Evolutionary conservation across 2,329 filamentous ascomycete genomes (phyloP), one percentile per base, ranked within the genome.

Genomic region (Furcasterigmium furcatum): DNA sequence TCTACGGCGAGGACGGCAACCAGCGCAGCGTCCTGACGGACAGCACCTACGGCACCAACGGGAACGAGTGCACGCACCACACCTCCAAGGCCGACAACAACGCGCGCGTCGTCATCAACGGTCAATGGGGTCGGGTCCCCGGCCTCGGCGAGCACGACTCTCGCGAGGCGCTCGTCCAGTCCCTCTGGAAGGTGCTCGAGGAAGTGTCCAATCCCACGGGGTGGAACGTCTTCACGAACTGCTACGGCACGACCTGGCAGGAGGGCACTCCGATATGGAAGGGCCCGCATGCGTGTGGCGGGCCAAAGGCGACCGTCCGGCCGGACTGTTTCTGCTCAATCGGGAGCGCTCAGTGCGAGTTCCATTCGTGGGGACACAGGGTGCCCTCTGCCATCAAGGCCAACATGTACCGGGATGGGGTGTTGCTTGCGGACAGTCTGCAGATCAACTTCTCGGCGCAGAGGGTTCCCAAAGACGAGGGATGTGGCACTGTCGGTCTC

Each of bases 1-100:
- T 52, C 12, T 53, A 53, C 45, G 47, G 32, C 18, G 43, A 46
- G 20, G 4, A 46, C 2, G 51, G 51, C 43, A 53, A 53, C 38
- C 39, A 38, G 18, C 49, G 49, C 14, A 32, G 46, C 25, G 45
- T 49, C 29, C 47, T 47, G 44, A 46, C 40, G 10, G 51, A 53
- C 34, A 27, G 39, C 30, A 40, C 44, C 14, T 40, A 38, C 30
- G 38, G 41, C 14, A 21, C 49, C 29, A 29, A 46, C 27, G 44
- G 39, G 10, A 52, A 50, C 46, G 24, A 39, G 4, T 53, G 51
- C 38, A 51, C 50, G 18, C 18, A 16, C n/a, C 18, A 18, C n/a
- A 18, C 34, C 16, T 44, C 43, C 16, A 19, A 46, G n/a, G 39
- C 43, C 0, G 51, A 53, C 25, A 22, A 52, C n/a, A 49, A 41